Evolutionary conservation across 805 yeast genomes (phyloP).

Genomic region (Teunomyces cretensis): DNA sequence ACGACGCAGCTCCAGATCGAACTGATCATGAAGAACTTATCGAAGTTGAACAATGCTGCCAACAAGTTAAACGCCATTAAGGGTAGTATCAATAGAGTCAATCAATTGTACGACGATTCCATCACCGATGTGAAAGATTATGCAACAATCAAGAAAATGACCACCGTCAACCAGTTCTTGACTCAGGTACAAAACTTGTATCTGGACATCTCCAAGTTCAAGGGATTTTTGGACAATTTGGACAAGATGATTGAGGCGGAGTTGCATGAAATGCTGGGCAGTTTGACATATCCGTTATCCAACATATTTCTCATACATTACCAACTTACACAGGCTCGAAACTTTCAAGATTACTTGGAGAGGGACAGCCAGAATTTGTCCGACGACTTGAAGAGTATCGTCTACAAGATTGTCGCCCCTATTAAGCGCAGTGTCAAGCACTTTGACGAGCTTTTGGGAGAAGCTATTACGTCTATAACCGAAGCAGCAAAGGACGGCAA

Average conservation of each 20-base stretch:
- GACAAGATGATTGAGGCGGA: slow-evolving; percentile 52
- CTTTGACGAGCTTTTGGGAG: slow-evolving; percentile 64
- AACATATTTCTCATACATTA: slow-evolving; percentile 68
- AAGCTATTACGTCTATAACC: slow-evolving; percentile 65
- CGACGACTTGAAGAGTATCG: slow-evolving; percentile 68
- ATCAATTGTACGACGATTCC: slow-evolving; percentile 57
- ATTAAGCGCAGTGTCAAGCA: slow-evolving; percentile 45
- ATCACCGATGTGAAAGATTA: slow-evolving; percentile 62
- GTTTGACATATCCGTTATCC: slow-evolving; percentile 45
- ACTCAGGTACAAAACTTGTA: slow-evolving; percentile 66
- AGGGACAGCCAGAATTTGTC: slow-evolving; percentile 47
- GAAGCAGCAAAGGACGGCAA: slow-evolving; percentile 75
- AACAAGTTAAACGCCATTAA: slow-evolving; percentile 37
- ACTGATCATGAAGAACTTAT: slow-evolving; percentile 52
- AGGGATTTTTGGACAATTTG: slow-evolving; percentile 49
- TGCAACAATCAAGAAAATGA: slow-evolving; percentile 64
- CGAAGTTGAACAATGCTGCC: slow-evolving; percentile 47
- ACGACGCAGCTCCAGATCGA: slow-evolving; percentile 68
- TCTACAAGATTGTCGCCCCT: slow-evolving; percentile 54
- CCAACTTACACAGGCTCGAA: slow-evolving; percentile 66
- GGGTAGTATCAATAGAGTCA: slow-evolving; percentile 38
- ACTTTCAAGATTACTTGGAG: slow-evolving; percentile 73
- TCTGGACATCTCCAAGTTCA: slow-evolving; percentile 58
- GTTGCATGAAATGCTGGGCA: slow-evolving; percentile 30
- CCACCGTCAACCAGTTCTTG: slow-evolving; percentile 70